phyloP scores from a whole-genome alignment of 2,329 filamentous ascomycete species.

The Neoarthrinium moseri region DNA sequence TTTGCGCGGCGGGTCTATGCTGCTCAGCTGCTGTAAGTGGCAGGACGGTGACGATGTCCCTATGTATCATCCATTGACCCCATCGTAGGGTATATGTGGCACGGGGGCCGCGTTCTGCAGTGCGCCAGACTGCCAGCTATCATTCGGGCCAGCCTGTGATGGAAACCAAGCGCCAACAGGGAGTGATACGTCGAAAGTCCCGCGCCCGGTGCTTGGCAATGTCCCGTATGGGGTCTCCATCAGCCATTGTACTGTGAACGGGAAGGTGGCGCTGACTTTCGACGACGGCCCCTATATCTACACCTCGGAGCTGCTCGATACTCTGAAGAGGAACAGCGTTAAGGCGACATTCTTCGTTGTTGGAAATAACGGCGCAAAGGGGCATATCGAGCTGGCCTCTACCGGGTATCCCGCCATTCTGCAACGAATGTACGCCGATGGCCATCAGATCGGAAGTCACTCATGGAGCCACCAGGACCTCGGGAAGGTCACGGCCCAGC shows the following conservation, averaged over 20 bases:
- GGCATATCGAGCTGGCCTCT: constrained; percentile 33
- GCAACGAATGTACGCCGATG: constrained; percentile 40
- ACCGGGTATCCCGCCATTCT: constrained; percentile 42
- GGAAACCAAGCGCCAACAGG: constrained; percentile 26
- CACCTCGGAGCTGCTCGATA: constrained; percentile 32
- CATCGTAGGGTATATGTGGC: constrained; percentile 32
- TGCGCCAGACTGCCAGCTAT: constrained; percentile 26
- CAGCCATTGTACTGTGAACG: constrained; percentile 24
- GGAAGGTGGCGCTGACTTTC: constrained; percentile 34
- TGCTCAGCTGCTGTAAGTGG: constrained; percentile 18
- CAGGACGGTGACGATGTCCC: background rate
- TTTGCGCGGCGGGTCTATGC: constrained; percentile 20
- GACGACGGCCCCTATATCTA: constrained; percentile 36
- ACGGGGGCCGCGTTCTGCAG: constrained; percentile 19
- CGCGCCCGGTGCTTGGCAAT: constrained; percentile 22
- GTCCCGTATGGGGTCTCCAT: constrained; percentile 33
- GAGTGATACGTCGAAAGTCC: constrained; percentile 17
- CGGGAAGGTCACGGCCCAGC: constrained; percentile 28
- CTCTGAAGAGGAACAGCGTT: constrained; percentile 28
- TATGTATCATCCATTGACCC: constrained; percentile 2
- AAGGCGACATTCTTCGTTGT: constrained; percentile 36
- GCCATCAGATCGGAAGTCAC: constrained; percentile 47
- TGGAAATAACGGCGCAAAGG: constrained; percentile 32
- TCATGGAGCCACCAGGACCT: constrained; percentile 46
- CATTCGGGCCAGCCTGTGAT: constrained; percentile 27